Conservation (phyloP, 352 stramenopile species). For the Sclerospora graminicola region DNA sequence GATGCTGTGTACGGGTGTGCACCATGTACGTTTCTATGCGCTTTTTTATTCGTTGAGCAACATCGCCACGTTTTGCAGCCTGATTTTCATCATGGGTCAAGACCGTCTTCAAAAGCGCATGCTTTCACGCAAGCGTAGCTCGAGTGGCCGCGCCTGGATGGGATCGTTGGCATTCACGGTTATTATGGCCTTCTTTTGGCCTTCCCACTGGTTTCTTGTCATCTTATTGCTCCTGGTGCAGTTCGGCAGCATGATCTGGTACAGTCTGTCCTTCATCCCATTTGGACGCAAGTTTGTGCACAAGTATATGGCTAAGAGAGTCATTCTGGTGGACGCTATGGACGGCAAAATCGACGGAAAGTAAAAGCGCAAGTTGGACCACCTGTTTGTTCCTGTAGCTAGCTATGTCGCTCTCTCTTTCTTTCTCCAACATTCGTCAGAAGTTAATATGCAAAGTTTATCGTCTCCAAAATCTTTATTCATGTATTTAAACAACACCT, state of each 20-base stretch:
- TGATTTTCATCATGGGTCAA: constrained; percentile 36
- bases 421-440: too few species aligned
- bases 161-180: constrained; percentile 26
- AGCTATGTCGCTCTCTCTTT: too few species aligned
- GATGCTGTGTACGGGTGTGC: constrained; percentile 26
- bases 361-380: constrained; percentile 4
- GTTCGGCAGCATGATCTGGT: constrained; percentile 49
- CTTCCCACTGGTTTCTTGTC: constrained; percentile 33
- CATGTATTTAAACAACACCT: neutral
- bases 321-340: constrained; percentile 25
- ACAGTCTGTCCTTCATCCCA: constrained; percentile 36
- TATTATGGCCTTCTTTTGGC: constrained; percentile 34
- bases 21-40: constrained; percentile 32
- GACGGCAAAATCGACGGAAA: constrained; percentile 31
- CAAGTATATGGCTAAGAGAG: constrained; percentile 29
- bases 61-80: constrained; percentile 29
- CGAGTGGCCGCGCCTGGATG: constrained; percentile 31
- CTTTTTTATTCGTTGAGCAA: constrained; percentile 37
- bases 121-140: constrained; percentile 25
- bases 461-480: neutral
- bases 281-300: constrained; percentile 38
- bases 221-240: constrained; percentile 42
- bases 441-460: constrained; percentile 7
- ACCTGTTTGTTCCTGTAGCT: neutral
- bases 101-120: constrained; percentile 29